Conservation (phyloP, 352 stramenopile genomes). For the Phytophthora idaei region DNA sequence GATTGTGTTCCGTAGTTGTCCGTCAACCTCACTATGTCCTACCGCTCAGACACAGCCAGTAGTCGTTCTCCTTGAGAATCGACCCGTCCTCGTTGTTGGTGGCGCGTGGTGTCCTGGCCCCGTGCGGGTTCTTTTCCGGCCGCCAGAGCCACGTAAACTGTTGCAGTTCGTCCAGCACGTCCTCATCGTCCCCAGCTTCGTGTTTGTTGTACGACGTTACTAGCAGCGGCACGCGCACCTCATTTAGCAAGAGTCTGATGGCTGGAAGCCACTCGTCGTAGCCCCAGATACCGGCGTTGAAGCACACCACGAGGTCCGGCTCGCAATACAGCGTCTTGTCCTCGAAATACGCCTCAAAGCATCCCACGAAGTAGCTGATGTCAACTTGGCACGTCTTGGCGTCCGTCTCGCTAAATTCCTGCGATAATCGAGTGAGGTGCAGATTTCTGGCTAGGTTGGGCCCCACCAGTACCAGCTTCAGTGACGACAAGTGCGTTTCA, state of each 20-base stretch:
- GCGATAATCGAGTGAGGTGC: slow-evolving; percentile 39
- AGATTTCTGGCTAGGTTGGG: slow-evolving; percentile 72
- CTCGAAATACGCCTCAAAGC: slow-evolving; percentile 63
- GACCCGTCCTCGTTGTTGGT: slow-evolving; percentile 65
- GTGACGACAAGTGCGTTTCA: slow-evolving; percentile 36
- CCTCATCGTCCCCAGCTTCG: slow-evolving; percentile 81
- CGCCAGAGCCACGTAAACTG: slow-evolving; percentile 71
- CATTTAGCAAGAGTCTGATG: slow-evolving; percentile 63
- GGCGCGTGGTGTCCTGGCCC: slow-evolving; percentile 46
- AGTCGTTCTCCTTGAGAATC: slow-evolving; percentile 77
- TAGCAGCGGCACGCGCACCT: slow-evolving; percentile 62
- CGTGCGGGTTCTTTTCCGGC: slow-evolving; percentile 70
- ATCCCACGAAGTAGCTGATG: slow-evolving; percentile 73
- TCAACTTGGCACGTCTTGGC: slow-evolving; percentile 41
- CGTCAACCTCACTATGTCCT: slow-evolving; percentile 9
- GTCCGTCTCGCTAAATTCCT: slow-evolving; percentile 21
- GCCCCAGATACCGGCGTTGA: slow-evolving; percentile 88
- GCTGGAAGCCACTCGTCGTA: slow-evolving; percentile 88
- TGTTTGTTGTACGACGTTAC: slow-evolving; percentile 88
- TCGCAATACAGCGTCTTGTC: slow-evolving; percentile 50
- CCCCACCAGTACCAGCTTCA: slow-evolving; percentile 73
- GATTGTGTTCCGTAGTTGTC: not conserved
- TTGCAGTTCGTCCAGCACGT: slow-evolving; percentile 65
- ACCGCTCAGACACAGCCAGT: slow-evolving; percentile 80
- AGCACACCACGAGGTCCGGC: slow-evolving; percentile 76